Evolutionary conservation across 163 green algal species (phyloP), one percentile per base, ranked within the genome.

Genomic region (Chlamydomonas reinhardtii): DNA sequence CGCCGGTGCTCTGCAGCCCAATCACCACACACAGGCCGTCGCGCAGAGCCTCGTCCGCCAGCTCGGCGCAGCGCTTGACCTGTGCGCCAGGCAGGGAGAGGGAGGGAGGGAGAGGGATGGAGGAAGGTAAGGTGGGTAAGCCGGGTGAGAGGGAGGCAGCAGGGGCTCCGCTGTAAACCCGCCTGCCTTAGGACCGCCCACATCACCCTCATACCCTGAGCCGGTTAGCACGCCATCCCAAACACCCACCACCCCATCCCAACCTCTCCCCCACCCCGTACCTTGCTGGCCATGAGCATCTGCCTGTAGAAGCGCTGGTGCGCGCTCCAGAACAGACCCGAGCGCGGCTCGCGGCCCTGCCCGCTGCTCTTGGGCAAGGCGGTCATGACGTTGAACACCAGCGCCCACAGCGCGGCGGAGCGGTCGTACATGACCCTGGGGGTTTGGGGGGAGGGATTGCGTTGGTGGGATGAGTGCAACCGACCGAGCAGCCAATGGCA

Each of bases 231-330:
- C 17, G 5, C 56, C 59, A 31, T 66, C 2, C 59, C 29, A 35
- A 22, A 6, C 64, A 22, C 64, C 64, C 27, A 71, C 64, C 64
- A 11, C 11, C 11, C 29, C 64, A 24, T 22, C 20, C 29, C 39
- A 8, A 48, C 39, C 29, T n/a, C 17, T 4, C 64, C 29, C 9
- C 11, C 29, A 25, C 64, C 62, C 25, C 76, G 48, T 25, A 96
- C 95, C 92, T 98, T 98, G 70, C 87, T 76, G 24, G 95, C 95
- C 86, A 98, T 97, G 70, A 97, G 94, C 95, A 98, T 97, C 85
- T 94, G 91, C 74, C 89, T 88, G 88, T 89, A 98, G 91, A 98
- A 98, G 61, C 95, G 90, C 90, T 95, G 93, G 76, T 97, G 93
- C 29, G 93, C 89, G 0, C 85, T 86, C 94, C 94, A 98, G 82